Conservation (phyloP, 2,329 filamentous ascomycete genomes). For the Talaromyces albobiverticillius region DNA sequence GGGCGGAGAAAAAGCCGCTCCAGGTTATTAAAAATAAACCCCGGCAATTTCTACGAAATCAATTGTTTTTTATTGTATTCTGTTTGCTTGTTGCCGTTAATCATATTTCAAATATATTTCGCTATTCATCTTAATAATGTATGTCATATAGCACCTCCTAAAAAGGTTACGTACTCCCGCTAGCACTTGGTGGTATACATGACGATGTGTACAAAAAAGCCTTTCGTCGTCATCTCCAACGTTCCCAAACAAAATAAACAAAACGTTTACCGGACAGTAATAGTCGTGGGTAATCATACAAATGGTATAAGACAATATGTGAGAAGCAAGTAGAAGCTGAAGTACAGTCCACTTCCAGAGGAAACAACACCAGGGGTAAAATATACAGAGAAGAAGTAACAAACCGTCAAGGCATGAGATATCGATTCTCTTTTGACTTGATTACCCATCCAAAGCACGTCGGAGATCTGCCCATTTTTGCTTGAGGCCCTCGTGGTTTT, state of each 20-base stretch:
- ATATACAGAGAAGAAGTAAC: constrained; percentile 13
- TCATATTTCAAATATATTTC: not conserved
- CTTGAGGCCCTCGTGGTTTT: constrained; percentile 65
- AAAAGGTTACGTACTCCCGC: not conserved
- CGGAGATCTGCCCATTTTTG: constrained; percentile 75
- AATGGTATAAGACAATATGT: constrained; percentile 12
- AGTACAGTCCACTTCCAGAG: no score
- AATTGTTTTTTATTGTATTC: no score
- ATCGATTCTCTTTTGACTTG: no score
- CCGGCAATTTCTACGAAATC: no score
- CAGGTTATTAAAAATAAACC: no score
- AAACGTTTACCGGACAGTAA: not conserved
- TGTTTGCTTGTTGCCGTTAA: no score
- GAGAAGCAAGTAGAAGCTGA: no score
- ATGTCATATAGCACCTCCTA: not conserved
- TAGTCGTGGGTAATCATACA: constrained; percentile 6
- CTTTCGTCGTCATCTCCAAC: no score
- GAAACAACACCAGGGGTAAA: not conserved
- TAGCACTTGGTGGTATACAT: not conserved
- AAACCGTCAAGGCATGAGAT: not conserved
- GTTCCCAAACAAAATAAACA: not conserved
- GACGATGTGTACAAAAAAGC: not conserved
- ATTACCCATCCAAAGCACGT: constrained; percentile 49
- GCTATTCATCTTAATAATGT: not conserved
- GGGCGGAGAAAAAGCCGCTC: no score